Evolutionary conservation across 106 monocot genomes (phyloP), one percentile per base, ranked within the genome.

Genomic region (Dioscorea alata): DNA sequence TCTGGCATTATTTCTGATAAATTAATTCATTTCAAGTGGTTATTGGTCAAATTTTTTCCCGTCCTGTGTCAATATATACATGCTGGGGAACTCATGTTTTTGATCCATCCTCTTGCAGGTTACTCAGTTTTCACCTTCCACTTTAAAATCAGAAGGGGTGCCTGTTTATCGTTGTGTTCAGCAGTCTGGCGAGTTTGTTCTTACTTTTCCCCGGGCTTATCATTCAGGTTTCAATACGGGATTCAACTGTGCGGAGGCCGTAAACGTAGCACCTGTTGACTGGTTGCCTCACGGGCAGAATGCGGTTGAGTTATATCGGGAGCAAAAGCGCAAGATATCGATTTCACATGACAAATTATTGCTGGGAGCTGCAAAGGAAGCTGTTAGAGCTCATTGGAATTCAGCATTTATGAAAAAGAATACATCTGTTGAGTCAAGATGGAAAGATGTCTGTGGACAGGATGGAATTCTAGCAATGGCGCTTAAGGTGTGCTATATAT

Each of bases 281-380:
- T 94, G 93, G 93, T 75, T 94, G 60, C 93, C 93, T 69, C 87
- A 90, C 66, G 93, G 93, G 28, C 90, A 90, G 77, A 68, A 63
- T 78, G 93, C 90, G 35, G 87, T 94, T 8, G 87, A 94, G 80
- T 77, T 87, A 49, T 94, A 94, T 61, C 74, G 82, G 65, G 77
- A 84, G 57, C 87, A 90, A 69, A 57, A 63, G 35, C 81, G 84
- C 49, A 87, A 86, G 57, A 90, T 77, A 65, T 78, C 90, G 25
- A 54, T 94, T 16, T 94, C 93, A 48, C 82, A 90, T 78, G 93
- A 94, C 68, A 94, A 85, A 66, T 73, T 94, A 66, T 75, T 94
- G 57, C 78, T 94, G 14, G 85, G 87, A 75, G 87, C 91, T 60
- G 90, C 94, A 56, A 94, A 76, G 65, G 91, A 94, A 82, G 88